Conservation (phyloP, 768 basidiomycete genomes). For the Mycena amicta region DNA sequence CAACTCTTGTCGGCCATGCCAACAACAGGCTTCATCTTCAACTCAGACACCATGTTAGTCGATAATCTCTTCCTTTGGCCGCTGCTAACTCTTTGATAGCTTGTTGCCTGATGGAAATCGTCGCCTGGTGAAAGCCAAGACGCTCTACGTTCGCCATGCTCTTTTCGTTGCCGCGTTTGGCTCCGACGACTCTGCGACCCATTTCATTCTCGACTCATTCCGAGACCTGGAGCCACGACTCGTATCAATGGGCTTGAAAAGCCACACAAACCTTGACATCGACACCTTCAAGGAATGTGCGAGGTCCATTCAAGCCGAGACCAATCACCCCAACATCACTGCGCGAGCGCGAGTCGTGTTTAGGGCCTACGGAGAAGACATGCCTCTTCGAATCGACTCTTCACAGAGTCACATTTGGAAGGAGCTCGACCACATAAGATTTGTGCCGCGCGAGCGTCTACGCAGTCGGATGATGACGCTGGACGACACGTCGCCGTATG, state of each 20-base stretch:
- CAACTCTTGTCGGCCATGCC: slow-evolving; percentile 14
- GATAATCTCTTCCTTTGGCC: too few relatives aligned
- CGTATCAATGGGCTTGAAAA: slow-evolving; percentile 33
- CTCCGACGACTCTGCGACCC: slow-evolving; percentile 22
- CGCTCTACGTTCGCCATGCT: slow-evolving; percentile 37
- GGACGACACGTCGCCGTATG: slow-evolving; percentile 23
- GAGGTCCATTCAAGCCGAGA: slow-evolving; percentile 29
- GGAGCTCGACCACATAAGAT: slow-evolving; percentile 35
- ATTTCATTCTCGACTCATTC: slow-evolving; percentile 36
- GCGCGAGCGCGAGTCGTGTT: slow-evolving; percentile 36
- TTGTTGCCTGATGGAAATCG: slow-evolving; percentile 36
- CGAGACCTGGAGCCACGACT: slow-evolving; percentile 32
- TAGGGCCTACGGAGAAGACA: slow-evolving; percentile 33
- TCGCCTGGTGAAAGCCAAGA: slow-evolving; percentile 26
- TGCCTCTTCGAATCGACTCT: slow-evolving; percentile 33
- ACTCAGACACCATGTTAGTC: slow-evolving; percentile 9
- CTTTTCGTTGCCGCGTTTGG: slow-evolving; percentile 42
- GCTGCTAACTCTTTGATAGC: slow-evolving; percentile 2
- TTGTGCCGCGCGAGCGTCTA: slow-evolving; percentile 41
- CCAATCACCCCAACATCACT: slow-evolving; percentile 15
- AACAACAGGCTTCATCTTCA: slow-evolving; percentile 8
- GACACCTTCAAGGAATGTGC: slow-evolving; percentile 40
- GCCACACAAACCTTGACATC: slow-evolving; percentile 31
- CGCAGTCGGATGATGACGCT: slow-evolving; percentile 26
- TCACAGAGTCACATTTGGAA: slow-evolving; percentile 28